phyloP scores from a whole-genome alignment of 495 filamentous ascomycete species.

The Ramalina intermedia region DNA sequence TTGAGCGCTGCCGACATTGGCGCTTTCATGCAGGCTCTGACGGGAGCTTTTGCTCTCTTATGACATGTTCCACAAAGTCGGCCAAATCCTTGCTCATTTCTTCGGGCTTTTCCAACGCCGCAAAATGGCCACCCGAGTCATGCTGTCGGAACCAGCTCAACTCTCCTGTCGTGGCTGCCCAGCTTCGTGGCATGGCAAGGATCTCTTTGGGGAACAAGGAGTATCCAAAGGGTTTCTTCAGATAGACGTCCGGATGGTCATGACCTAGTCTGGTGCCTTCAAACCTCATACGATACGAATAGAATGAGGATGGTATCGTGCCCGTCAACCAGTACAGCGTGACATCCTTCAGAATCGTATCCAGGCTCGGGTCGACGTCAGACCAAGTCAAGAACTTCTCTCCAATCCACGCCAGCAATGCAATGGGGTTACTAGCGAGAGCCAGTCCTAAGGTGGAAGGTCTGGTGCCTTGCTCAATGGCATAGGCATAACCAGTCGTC shows the following conservation, averaged over 20 bases:
- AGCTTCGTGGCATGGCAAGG: conserved; percentile 30
- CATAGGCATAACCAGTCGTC: conserved; percentile 35
- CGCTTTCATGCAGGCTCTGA: too few relatives aligned
- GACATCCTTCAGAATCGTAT: conserved; percentile 42
- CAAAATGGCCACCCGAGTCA: conserved; percentile 48
- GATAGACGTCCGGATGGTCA: conserved; percentile 22
- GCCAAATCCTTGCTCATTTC: conserved; percentile 40
- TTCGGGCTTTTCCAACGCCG: conserved; percentile 41
- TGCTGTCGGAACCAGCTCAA: conserved; percentile 35
- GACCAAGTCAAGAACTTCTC: conserved; percentile 56
- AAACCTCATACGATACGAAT: conserved; percentile 35
- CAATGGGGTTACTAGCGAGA: conserved; percentile 41
- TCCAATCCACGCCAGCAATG: conserved; percentile 52
- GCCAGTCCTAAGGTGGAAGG: conserved; percentile 48
- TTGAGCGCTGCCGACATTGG: too few relatives aligned
- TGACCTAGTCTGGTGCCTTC: conserved; percentile 8
- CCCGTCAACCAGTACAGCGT: conserved; percentile 55
- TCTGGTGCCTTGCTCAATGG: conserved; percentile 40
- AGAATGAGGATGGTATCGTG: conserved; percentile 41
- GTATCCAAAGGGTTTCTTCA: conserved; percentile 45
- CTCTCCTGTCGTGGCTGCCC: conserved; percentile 34
- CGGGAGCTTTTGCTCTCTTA: background rate
- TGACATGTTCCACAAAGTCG: conserved; percentile 33
- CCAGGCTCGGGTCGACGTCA: conserved; percentile 34
- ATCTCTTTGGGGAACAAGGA: conserved; percentile 43